A percentile compares a stretch with the other conserved stretches of the same genome.
Evolutionary conservation across 495 filamentous ascomycete genomes (phyloP).

Genomic region (Aspergillus sparsus): DNA sequence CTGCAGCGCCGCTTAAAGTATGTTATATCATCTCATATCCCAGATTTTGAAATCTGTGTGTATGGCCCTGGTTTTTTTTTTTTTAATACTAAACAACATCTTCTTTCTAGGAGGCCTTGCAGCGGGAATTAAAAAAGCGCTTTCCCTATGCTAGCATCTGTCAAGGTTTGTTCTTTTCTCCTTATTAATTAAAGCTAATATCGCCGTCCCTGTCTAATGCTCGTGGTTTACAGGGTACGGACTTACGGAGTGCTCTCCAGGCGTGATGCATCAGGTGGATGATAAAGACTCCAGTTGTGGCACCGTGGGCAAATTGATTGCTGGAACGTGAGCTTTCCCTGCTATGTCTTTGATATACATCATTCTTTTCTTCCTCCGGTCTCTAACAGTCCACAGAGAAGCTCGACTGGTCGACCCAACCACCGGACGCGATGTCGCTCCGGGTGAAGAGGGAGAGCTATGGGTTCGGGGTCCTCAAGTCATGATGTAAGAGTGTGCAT

Average conservation of each 20-base stretch:
- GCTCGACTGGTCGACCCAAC: constrained; percentile 11
- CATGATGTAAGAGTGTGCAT: constrained; percentile 6
- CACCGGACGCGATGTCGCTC: constrained; percentile 1
- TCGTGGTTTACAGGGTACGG: constrained; percentile 1
- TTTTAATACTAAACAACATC: background rate
- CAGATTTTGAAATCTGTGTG: background rate
- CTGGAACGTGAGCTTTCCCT: constrained; percentile 3
- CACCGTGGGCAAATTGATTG: constrained; percentile 8
- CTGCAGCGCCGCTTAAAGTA: constrained; percentile 10
- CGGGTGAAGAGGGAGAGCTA: constrained; percentile 8
- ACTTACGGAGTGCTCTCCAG: constrained; percentile 5
- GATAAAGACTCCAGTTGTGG: constrained; percentile 6
- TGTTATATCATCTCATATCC: background rate
- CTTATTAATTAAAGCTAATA: background rate
- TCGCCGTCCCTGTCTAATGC: background rate
- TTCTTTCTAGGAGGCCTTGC: constrained; percentile 5
- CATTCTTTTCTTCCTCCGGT: no score
- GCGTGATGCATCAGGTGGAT: constrained; percentile 9
- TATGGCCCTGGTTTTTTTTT: background rate
- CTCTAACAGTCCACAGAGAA: background rate
- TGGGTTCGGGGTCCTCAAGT: constrained; percentile 11
- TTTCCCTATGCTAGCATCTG: constrained; percentile 4
- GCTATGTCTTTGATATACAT: background rate
- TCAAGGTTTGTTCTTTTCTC: constrained; percentile 2
- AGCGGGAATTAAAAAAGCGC: constrained; percentile 6